Percentiles rank a stretch among this genome's conserved stretches.
phyloP scores from a whole-genome alignment of 1,284 basidiomycete species.

The Athelia psychrophila region DNA sequence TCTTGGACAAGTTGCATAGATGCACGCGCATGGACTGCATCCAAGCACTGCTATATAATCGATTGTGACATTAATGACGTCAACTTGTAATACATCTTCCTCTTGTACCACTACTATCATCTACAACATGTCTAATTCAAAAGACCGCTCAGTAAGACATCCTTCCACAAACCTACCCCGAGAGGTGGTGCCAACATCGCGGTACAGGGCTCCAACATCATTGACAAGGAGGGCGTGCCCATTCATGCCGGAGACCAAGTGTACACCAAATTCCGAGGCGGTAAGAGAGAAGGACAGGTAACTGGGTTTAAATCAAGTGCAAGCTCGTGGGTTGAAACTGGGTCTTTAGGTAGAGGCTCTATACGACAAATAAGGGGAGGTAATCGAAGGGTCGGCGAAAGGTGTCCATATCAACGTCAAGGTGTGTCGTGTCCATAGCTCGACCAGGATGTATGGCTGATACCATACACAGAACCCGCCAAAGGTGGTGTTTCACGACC shows the following conservation, averaged over 20 bases:
- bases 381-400: background rate
- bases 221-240: background rate
- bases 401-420: background rate
- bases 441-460: background rate
- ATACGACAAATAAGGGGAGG: background rate
- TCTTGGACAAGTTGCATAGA: too few species aligned
- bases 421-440: background rate
- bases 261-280: background rate
- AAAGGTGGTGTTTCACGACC: conserved; percentile 1
- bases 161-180: background rate
- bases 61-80: background rate
- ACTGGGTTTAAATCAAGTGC: too few species aligned
- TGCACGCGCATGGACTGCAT: too few species aligned
- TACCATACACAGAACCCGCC: background rate
- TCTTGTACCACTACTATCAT: background rate
- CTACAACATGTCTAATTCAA: background rate
- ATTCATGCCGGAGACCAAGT: background rate
- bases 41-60: background rate
- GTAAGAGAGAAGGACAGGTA: conserved; percentile 1
- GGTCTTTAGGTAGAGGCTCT: background rate
- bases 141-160: background rate
- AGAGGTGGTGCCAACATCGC: background rate
- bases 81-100: background rate
- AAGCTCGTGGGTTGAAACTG: background rate
- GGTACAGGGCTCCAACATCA: background rate